Evolutionary conservation across 352 stramenopile genomes (phyloP).

Genomic region (Peronospora destructor): DNA sequence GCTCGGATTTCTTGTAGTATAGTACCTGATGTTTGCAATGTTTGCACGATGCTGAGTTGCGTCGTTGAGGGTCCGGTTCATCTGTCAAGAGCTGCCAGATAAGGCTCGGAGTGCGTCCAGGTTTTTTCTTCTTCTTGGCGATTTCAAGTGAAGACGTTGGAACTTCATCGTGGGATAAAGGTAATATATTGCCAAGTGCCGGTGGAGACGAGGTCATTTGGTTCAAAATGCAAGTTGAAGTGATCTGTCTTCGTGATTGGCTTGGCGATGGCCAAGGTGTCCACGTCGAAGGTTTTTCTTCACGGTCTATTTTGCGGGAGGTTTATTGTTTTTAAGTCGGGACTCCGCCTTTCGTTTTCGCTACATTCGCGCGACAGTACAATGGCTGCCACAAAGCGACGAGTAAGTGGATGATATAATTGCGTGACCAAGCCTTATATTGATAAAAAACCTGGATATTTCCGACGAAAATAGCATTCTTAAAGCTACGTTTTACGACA

Average conservation of each 20-base stretch:
- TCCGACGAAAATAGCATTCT: no score
- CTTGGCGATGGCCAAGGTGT: background rate
- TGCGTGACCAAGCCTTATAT: no score
- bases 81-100: slow-evolving; percentile 83
- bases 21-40: slow-evolving; percentile 81
- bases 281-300: slow-evolving; percentile 25
- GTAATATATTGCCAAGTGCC: slow-evolving; percentile 25
- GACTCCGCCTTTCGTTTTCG: background rate
- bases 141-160: background rate
- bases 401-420: no score
- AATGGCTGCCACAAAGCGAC: no score
- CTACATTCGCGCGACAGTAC: slow-evolving; percentile 4
- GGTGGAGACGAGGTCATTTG: slow-evolving; percentile 23
- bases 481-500: no score
- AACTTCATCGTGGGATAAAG: slow-evolving; percentile 3
- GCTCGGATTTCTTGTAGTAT: slow-evolving; percentile 86
- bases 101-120: slow-evolving; percentile 50
- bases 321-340: slow-evolving; percentile 11
- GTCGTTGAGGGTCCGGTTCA: slow-evolving; percentile 67
- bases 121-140: slow-evolving; percentile 68
- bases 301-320: background rate
- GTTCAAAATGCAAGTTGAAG: slow-evolving; percentile 31
- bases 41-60: slow-evolving; percentile 71
- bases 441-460: no score
- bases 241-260: slow-evolving; percentile 12